Conservation (phyloP, 805 yeast species). For the Huiozyma naganishii region DNA sequence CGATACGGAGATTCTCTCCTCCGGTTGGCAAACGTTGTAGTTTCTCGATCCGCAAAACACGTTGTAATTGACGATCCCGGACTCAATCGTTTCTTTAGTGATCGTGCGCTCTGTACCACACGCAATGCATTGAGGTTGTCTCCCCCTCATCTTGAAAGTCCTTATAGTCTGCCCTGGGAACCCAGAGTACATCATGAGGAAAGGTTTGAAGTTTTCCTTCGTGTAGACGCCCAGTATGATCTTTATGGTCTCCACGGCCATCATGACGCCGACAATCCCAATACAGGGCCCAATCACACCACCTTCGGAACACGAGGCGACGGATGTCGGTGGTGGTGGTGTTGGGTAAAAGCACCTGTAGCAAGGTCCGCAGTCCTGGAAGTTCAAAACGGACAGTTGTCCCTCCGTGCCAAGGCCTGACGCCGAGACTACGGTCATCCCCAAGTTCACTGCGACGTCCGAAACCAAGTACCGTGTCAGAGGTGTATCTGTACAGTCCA, state of each 20-base stretch:
- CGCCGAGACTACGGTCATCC: conserved; percentile 75
- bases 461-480: conserved; percentile 75
- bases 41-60: conserved; percentile 62
- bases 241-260: conserved; percentile 83
- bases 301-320: conserved; percentile 82
- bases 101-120: conserved; percentile 51
- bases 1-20: conserved; percentile 39
- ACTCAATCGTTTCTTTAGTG: conserved; percentile 35
- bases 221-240: conserved; percentile 49
- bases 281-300: conserved; percentile 96
- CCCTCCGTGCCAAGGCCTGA: conserved; percentile 91
- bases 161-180: conserved; percentile 57
- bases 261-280: conserved; percentile 78
- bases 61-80: conserved; percentile 47
- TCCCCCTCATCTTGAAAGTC: conserved; percentile 68
- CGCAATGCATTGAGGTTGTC: conserved; percentile 46
- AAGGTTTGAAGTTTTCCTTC: conserved; percentile 49
- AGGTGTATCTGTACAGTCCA: conserved; percentile 95
- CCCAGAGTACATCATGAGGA: conserved; percentile 56
- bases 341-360: conserved; percentile 86
- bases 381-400: conserved; percentile 71
- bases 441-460: conserved; percentile 64
- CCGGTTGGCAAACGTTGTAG: conserved; percentile 34
- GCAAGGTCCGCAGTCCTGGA: conserved; percentile 65
- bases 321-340: conserved; percentile 79